These are phyloP conservation scores for Globisporangium radiosum DNA, from an alignment of 352 stramenopile genomes.

Conservation along the genomic window DNA sequence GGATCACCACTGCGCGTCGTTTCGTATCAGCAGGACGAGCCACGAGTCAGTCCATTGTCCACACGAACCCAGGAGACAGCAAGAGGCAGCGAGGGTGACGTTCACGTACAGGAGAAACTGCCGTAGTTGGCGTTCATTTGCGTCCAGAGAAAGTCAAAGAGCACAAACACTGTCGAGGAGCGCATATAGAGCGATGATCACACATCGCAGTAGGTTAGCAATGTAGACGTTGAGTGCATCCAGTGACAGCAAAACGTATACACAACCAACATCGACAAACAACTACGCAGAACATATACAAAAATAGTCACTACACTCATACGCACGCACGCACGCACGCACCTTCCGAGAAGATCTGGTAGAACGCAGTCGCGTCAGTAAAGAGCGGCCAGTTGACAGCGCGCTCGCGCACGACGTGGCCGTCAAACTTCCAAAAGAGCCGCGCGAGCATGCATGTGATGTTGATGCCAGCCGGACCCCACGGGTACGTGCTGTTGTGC, in stretches of 20 bases:
- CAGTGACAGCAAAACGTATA: no score
- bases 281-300: not conserved
- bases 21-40: not conserved
- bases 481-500: conserved; percentile 78
- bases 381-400: conserved; percentile 73
- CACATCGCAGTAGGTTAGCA: no score
- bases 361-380: conserved; percentile 55
- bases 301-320: not conserved
- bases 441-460: conserved; percentile 77
- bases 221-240: no score
- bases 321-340: not conserved
- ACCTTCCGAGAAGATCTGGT: conserved; percentile 70
- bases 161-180: conserved; percentile 47
- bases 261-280: conserved; percentile 1
- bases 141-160: conserved; percentile 82
- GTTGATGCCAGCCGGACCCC: conserved; percentile 80
- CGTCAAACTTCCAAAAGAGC: conserved; percentile 79
- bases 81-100: not conserved
- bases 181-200: not conserved
- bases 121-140: conserved; percentile 85
- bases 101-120: conserved; percentile 59
- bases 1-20: conserved; percentile 48
- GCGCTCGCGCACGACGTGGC: conserved; percentile 55
- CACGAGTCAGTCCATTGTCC: not conserved
- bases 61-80: not conserved